Evolutionary conservation across 2,329 filamentous ascomycete genomes (phyloP), one percentile per base, ranked within the genome.

Genomic region (Gnomoniopsis sp.): DNA sequence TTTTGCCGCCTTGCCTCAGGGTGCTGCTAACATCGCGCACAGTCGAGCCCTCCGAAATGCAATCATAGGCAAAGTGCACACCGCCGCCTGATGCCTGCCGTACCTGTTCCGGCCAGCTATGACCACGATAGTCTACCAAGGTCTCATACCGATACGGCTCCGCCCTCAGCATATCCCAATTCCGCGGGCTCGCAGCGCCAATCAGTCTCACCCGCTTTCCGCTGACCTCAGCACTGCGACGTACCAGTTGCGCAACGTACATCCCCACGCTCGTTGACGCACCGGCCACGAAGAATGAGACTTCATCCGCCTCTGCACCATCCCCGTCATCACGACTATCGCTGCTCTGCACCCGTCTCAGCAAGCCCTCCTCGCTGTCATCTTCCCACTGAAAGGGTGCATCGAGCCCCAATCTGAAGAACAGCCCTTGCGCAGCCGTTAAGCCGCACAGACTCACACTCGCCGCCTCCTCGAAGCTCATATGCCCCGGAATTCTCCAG

Each of bases 401-500:
- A 0, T 64, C 62, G 2, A 79, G 55, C 0, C 68, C 71, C 4
- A 79, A 64, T 0, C 77, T 69, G 21, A 64, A 65, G 51, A 72
- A 79, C 3, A 78, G 43, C 0, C 66, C 72, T 56, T 79, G 76
- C 0, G 76, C 76, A 3, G 75, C 76, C 0, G 76, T 79, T 17
- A 79, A 58, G 4, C 67, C 75, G 15, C 75, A 77, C 52, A 78
- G 64, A 53, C 71, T 77, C 2, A 78, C 66, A 0, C 70, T 64
- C 0, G 74, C 71, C 1, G 75, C 77, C n/a, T 70, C 65, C 48
- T 77, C 72, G 2, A 71, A 59, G 0, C 65, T 59, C n/a, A 77
- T 34, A 1, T 22, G 17, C 0, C 67, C 66, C 0, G 75, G 74
- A 0, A 78, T 57, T 1, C 58, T 62, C 72, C 75, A 77, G 1